phyloP scores from a whole-genome alignment of 2,329 filamentous ascomycete species.

The Clarireedia hainanense region DNA sequence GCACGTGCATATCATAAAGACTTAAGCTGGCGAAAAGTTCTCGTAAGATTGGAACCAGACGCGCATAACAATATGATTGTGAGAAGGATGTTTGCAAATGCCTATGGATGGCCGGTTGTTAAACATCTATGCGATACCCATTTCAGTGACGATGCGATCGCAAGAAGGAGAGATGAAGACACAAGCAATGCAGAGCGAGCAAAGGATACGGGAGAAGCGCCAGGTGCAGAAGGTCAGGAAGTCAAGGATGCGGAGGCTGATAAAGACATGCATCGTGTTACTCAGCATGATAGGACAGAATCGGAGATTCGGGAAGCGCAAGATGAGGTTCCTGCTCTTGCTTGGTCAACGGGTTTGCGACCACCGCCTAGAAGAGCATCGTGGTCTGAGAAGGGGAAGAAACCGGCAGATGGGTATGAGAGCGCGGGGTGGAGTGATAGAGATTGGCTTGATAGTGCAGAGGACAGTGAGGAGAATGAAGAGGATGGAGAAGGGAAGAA shows the following conservation, averaged over 20 bases:
- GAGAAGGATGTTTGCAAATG: slow-evolving; percentile 91
- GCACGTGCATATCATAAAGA: slow-evolving; percentile 89
- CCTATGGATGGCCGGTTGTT: slow-evolving; percentile 93
- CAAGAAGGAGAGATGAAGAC: slow-evolving; percentile 58
- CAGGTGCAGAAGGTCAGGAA: slow-evolving; percentile 59
- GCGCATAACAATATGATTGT: slow-evolving; percentile 99
- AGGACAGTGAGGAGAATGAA: slow-evolving; percentile 31
- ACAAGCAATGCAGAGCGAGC: slow-evolving; percentile 64
- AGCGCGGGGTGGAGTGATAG: slow-evolving; percentile 56
- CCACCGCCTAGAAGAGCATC: not conserved
- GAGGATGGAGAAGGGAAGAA: slow-evolving; percentile 28
- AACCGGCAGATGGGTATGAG: slow-evolving; percentile 32
- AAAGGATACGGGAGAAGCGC: slow-evolving; percentile 46
- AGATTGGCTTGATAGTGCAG: slow-evolving; percentile 50
- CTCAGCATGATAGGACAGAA: slow-evolving; percentile 34
- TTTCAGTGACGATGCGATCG: slow-evolving; percentile 68
- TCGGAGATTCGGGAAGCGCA: slow-evolving; percentile 41
- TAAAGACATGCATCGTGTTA: slow-evolving; percentile 16
- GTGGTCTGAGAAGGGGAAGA: not conserved
- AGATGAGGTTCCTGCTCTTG: slow-evolving; percentile 29
- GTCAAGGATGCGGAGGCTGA: slow-evolving; percentile 29
- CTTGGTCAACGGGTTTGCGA: slow-evolving; percentile 11
- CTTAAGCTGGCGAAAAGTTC: slow-evolving; percentile 90
- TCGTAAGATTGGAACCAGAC: slow-evolving; percentile 91
- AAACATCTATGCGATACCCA: slow-evolving; percentile 94